Evolutionary conservation across 768 basidiomycete genomes (phyloP), one percentile per base, ranked within the genome.

Genomic region (Hypholoma sublateritium): DNA sequence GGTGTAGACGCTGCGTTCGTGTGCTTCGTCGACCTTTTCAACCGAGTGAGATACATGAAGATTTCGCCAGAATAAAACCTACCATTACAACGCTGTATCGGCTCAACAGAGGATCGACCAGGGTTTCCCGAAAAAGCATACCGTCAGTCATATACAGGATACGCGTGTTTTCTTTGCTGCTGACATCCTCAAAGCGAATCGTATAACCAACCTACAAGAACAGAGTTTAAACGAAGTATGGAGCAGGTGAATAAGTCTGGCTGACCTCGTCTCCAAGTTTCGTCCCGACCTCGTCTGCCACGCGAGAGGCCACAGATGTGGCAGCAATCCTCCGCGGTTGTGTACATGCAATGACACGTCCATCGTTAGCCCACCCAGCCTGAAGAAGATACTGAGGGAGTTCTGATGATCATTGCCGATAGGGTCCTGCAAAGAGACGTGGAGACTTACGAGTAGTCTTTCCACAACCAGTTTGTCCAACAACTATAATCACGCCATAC

Each of bases 131-230:
- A 70, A 98, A 98, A 36, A 99, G 85, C 87, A 98, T 95, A 44
- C 97, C 97, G 70, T 99, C 97, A 32, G 97, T 99, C 84, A 98
- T 83, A 71, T 98, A 99, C 41, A 94, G 81, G 69, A 99, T 92
- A 24, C 92, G 82, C 1, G 97, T 98, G 51, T 84, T 78, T 25
- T 89, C 83, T 64, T 91, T 93, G 67, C 83, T 83, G 65, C 88
- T 91, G 51, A 96, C 85, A 63, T 97, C 93, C 69, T 99, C 97
- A 59, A 98, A 98, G 8, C 97, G 88, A 60, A 99, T 98, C 5
- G 91, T 91, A 69, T 99, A 99, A 6, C 97, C 97, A 62, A 99
- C 95, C 94, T 97, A 58, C 13, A 25, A 13, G 6, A 32, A 53
- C 49, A 54, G 5, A 13, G n/a, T 25, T 44, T 17, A 47, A 21